Evolutionary conservation across 495 filamentous ascomycete species (phyloP).

Genomic region (Podospora tetraspora): DNA sequence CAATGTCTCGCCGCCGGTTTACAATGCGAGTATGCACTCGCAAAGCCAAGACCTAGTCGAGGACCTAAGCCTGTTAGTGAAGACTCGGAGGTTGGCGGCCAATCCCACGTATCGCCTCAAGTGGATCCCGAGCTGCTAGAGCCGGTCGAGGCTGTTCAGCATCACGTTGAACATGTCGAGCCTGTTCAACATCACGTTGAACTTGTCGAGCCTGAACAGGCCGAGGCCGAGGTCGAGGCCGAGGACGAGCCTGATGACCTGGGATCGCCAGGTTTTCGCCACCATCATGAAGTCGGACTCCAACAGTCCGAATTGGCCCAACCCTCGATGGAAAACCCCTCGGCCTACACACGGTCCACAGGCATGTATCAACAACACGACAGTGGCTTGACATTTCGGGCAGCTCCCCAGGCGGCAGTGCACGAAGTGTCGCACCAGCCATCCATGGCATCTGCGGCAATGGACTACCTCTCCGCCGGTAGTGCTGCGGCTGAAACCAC

Average conservation of each 20-base stretch:
- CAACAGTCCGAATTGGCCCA: constrained; percentile 10
- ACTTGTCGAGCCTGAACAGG: background rate
- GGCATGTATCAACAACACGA: constrained; percentile 18
- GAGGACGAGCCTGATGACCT: constrained; percentile 29
- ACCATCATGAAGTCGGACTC: constrained; percentile 6
- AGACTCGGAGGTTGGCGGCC: constrained; percentile 3
- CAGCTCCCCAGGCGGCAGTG: background rate
- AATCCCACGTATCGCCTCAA: background rate
- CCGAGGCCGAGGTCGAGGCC: constrained; percentile 7
- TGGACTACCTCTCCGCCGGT: constrained; percentile 6
- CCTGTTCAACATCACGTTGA: too few relatives aligned
- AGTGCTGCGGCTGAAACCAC: constrained; percentile 1
- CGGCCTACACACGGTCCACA: constrained; percentile 8
- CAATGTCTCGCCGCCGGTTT: constrained; percentile 27
- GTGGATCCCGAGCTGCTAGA: constrained; percentile 14
- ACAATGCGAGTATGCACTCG: constrained; percentile 33
- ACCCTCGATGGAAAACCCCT: constrained; percentile 14
- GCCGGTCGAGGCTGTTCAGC: background rate
- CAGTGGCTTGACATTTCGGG: constrained; percentile 20
- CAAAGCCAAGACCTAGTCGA: constrained; percentile 20
- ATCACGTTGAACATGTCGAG: background rate
- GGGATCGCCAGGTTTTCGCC: constrained; percentile 27
- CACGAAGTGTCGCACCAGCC: constrained; percentile 8
- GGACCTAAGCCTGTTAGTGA: constrained; percentile 10
- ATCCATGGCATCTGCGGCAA: background rate